Conservation (phyloP, 2,329 filamentous ascomycete genomes). For the Elsinoe fawcettii region DNA sequence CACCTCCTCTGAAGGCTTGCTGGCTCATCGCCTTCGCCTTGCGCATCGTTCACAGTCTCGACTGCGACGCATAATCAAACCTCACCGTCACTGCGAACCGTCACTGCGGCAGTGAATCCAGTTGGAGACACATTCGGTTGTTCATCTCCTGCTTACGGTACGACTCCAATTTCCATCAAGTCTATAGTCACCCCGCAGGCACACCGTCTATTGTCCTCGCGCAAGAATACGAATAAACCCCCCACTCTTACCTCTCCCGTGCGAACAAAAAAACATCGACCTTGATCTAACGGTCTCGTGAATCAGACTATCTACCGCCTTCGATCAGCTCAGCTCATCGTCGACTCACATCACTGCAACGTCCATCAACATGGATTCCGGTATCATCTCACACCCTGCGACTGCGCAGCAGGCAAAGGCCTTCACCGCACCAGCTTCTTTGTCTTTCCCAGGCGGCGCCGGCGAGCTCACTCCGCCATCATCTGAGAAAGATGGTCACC, state of each 20-base stretch:
- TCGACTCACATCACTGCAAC: constrained; percentile 23
- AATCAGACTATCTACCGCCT: constrained; percentile 17
- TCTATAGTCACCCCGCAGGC: constrained; percentile 13
- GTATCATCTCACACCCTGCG: constrained; percentile 76
- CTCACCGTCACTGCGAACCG: constrained; percentile 18
- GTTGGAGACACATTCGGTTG: constrained; percentile 96
- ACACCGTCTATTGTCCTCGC: constrained; percentile 16
- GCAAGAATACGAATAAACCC: constrained; percentile 8
- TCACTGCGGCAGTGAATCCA: constrained; percentile 35
- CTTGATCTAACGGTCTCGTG: constrained; percentile 7
- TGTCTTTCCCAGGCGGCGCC: constrained; percentile 82
- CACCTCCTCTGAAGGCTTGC: constrained; percentile 30
- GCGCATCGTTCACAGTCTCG: constrained; percentile 21
- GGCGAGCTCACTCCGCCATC: constrained; percentile 75
- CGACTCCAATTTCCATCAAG: constrained; percentile 24
- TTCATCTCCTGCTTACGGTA: constrained; percentile 77
- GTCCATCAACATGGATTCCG: constrained; percentile 62
- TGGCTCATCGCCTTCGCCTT: constrained; percentile 33
- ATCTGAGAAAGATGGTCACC: constrained; percentile 58
- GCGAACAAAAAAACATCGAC: neutral
- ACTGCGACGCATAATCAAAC: constrained; percentile 16
- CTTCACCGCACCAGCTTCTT: constrained; percentile 84
- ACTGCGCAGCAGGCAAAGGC: constrained; percentile 91
- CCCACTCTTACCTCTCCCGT: neutral
- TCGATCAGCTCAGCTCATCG: constrained; percentile 19